Evolutionary conservation across 1,139 yeast genomes (phyloP), one percentile per base, ranked within the genome.

Genomic region (Kazachstania sp.): DNA sequence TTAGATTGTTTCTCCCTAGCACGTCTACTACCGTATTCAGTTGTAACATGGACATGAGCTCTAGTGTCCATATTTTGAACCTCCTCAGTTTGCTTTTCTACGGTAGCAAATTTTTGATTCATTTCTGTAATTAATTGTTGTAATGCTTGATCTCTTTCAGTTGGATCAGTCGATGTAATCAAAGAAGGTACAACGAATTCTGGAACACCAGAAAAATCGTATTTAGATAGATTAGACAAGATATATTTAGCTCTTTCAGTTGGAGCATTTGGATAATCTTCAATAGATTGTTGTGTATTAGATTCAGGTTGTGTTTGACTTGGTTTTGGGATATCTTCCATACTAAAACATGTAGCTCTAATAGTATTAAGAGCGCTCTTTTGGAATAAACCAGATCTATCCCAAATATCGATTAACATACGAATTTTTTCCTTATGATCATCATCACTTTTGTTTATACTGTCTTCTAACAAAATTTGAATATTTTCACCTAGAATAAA

Each of bases 401-500:
- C 87, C 98, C 98, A 92, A 59, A 92, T 90, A 54, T 86, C 95
- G 55, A 92, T 77, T 58, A 92, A 74, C 67, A 88, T 90, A 60
- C 80, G 73, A 56, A 88, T 79, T 66, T 88, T 92, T 50, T 79
- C 86, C 62, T 72, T 72, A 55, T 79, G 81, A 39, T 68, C 71
- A 44, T 71, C 71, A 48, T 72, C 67, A 56, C 79, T 73, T 52
- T 73, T 74, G 45, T 75, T 74, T 59, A 81, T 67, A 30, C 86
- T 78, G 56, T 79, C 80, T 57, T 78, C 79, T 49, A 83, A 66
- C 45, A 82, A 69, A 38, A 77, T 73, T 59, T 77, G 79, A 54
- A 83, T 75, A 55, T 78, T 69, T 51, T 74, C 77, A 55, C 80
- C 76, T 45, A 83, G 71, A 55, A 77, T 76, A 65, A 69, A 75